phyloP scores from a whole-genome alignment of 768 basidiomycete genomes.

The Psilocybe cubensis region DNA sequence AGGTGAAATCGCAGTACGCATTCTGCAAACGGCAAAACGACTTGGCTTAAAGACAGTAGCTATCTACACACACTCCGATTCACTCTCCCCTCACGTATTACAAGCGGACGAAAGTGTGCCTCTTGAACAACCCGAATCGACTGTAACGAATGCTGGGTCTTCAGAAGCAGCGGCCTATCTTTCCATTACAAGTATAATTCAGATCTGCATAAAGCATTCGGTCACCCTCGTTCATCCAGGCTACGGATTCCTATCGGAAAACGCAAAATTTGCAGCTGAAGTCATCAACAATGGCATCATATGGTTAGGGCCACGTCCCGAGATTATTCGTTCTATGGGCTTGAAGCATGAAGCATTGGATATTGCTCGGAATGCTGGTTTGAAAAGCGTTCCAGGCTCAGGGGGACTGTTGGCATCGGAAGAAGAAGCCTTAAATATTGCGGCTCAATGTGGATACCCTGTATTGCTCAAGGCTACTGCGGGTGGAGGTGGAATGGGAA shows the following conservation, averaged over 20 bases:
- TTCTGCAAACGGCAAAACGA: slow-evolving; percentile 57
- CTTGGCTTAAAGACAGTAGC: slow-evolving; percentile 58
- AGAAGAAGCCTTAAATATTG: slow-evolving; percentile 44
- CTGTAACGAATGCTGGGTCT: neutral
- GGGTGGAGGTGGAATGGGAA: slow-evolving; percentile 73
- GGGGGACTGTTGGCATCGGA: slow-evolving; percentile 45
- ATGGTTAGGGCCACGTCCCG: slow-evolving; percentile 60
- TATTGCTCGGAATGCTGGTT: slow-evolving; percentile 47
- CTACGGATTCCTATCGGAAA: slow-evolving; percentile 71
- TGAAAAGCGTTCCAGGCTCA: slow-evolving; percentile 63
- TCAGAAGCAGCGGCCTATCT: slow-evolving; percentile 52
- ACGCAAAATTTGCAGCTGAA: slow-evolving; percentile 53
- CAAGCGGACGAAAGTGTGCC: slow-evolving; percentile 54
- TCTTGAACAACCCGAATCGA: slow-evolving; percentile 22
- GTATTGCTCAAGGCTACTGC: slow-evolving; percentile 71
- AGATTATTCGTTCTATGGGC: slow-evolving; percentile 57
- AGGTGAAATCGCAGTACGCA: slow-evolving; percentile 72
- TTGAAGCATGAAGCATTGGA: slow-evolving; percentile 61
- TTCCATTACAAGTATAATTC: slow-evolving; percentile 38
- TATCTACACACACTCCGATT: slow-evolving; percentile 62
- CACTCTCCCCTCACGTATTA: slow-evolving; percentile 59
- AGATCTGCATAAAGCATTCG: slow-evolving; percentile 40
- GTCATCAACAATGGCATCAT: slow-evolving; percentile 52
- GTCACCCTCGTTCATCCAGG: slow-evolving; percentile 65
- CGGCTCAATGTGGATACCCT: slow-evolving; percentile 54